Evolutionary conservation across 2,329 filamentous ascomycete genomes (phyloP).

Genomic region (Plenodomus lindquistii): DNA sequence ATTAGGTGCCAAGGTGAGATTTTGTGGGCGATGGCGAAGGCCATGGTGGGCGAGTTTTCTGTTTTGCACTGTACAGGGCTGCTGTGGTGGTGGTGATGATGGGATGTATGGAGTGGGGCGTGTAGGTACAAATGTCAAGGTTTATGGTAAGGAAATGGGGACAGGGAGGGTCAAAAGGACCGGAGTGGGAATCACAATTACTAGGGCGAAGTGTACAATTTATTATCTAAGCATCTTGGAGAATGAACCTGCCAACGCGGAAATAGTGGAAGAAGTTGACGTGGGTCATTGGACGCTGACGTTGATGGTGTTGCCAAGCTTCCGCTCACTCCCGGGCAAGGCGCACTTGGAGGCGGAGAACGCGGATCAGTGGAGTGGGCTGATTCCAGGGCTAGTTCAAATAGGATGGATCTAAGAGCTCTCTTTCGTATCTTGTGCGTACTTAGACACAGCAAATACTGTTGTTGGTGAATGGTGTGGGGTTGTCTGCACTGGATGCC

Average conservation of each 20-base stretch:
- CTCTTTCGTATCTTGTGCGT: no score
- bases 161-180: background rate
- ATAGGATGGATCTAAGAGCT: background rate
- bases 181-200: background rate
- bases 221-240: background rate
- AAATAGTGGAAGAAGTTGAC: slow-evolving; percentile 3
- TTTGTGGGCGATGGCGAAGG: slow-evolving; percentile 35
- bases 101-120: background rate
- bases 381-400: background rate
- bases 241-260: background rate
- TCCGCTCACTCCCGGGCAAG: slow-evolving; percentile 24
- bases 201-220: background rate
- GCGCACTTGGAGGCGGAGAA: slow-evolving; percentile 1
- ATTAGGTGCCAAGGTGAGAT: slow-evolving; percentile 54
- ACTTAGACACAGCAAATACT: no score
- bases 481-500: background rate
- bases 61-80: no score
- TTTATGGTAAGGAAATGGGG: background rate
- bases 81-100: background rate
- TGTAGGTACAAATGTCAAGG: background rate
- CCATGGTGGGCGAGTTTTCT: slow-evolving; percentile 17
- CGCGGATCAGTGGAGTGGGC: background rate
- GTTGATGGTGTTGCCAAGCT: slow-evolving; percentile 22
- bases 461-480: no score
- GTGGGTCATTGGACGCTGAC: background rate